These are phyloP conservation scores for Collariella sp. DNA, from an alignment of 495 filamentous ascomycete genomes.

Conservation along the genomic window DNA sequence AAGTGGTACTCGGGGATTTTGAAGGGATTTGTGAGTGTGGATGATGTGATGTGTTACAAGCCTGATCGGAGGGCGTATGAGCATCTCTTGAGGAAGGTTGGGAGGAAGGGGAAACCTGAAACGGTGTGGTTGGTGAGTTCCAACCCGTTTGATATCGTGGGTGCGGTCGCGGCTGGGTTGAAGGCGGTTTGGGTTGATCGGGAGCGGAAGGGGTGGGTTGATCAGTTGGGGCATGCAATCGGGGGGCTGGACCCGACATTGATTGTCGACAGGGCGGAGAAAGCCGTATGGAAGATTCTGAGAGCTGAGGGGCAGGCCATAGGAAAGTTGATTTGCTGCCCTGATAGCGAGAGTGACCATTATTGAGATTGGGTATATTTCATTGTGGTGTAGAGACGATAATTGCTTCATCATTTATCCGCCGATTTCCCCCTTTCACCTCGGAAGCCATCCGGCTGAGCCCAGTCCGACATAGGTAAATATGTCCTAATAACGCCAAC, in stretches of 20 bases:
- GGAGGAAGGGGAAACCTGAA: conserved; percentile 34
- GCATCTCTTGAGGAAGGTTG: conserved; percentile 46
- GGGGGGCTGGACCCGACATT: conserved; percentile 37
- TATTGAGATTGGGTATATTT: no score
- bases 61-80: conserved; percentile 57
- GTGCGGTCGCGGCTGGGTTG: conserved; percentile 46
- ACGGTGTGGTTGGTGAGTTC: conserved; percentile 64
- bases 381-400: no score
- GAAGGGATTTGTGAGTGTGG: conserved; percentile 52
- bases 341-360: no score
- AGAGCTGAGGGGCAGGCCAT: no score
- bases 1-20: conserved; percentile 38
- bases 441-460: no score
- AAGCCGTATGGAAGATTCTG: conserved; percentile 37
- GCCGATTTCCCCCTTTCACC: no score
- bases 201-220: conserved; percentile 43
- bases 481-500: not conserved
- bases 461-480: conserved; percentile 6
- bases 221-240: conserved; percentile 37
- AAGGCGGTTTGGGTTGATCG: conserved; percentile 65
- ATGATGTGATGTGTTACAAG: conserved; percentile 56
- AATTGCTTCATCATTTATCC: no score
- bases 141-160: conserved; percentile 77
- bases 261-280: conserved; percentile 41
- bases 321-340: no score